phyloP scores from a whole-genome alignment of 129 eudicot genomes.

The Pseudognaphalium luteoalbum region DNA sequence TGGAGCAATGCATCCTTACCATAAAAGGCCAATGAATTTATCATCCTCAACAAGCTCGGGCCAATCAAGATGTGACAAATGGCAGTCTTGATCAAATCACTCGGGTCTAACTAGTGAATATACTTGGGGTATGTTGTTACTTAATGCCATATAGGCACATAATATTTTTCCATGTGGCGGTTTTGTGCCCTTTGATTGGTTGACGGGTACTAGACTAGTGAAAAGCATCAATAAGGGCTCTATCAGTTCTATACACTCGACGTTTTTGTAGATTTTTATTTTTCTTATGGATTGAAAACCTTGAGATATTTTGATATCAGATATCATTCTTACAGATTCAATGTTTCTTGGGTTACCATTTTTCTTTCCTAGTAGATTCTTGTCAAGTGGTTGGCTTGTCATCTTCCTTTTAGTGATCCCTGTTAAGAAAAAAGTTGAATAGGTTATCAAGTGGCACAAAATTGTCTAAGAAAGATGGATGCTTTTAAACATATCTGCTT shows the following conservation, averaged over 20 bases:
- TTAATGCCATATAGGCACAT: constrained; percentile 21
- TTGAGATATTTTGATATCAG: constrained; percentile 26
- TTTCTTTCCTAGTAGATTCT: constrained; percentile 25
- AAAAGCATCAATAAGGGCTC: constrained; percentile 22
- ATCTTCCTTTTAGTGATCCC: constrained; percentile 21
- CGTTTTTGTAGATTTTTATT: constrained; percentile 7
- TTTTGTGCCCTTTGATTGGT: constrained; percentile 32
- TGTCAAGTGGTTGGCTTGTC: constrained; percentile 40
- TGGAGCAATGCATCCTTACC: constrained; percentile 19
- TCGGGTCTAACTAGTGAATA: constrained; percentile 19
- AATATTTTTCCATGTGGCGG: constrained; percentile 10
- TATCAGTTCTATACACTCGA: constrained; percentile 3
- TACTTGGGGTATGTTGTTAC: constrained; percentile 19
- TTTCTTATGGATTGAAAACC: constrained; percentile 16
- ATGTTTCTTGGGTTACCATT: constrained; percentile 25
- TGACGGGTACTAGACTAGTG: constrained; percentile 22
- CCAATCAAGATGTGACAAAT: constrained; percentile 45
- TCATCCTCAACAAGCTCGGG: constrained; percentile 26
- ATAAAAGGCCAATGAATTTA: constrained; percentile 35
- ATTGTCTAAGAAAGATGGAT: constrained; percentile 28
- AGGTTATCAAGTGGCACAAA: constrained; percentile 33
- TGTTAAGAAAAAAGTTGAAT: constrained; percentile 24
- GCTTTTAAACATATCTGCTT: constrained; percentile 21
- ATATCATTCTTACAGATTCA: constrained; percentile 10
- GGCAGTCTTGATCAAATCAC: constrained; percentile 29